Percentiles rank a stretch among this genome's conserved stretches.
These are phyloP conservation scores for Pseudopithomyces maydicus DNA, from an alignment of 2,329 filamentous ascomycete genomes.

Conservation along the genomic window DNA sequence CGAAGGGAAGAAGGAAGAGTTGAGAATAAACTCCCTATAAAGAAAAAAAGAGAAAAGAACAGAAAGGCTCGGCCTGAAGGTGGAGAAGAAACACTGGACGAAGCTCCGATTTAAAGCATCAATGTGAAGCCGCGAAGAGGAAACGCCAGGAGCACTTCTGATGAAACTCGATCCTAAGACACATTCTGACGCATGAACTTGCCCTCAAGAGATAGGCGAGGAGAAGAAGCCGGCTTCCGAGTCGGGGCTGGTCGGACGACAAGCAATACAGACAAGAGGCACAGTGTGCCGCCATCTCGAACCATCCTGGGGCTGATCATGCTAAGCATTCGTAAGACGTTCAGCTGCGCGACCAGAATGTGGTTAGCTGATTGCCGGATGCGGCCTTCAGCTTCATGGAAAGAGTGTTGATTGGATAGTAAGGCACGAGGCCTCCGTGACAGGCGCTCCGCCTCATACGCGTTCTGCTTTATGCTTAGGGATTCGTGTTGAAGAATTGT, in stretches of 20 bases:
- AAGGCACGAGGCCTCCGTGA: constrained; percentile 17
- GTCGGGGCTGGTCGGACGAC: constrained; percentile 16
- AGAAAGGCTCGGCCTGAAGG: constrained; percentile 37
- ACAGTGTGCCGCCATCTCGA: constrained; percentile 21
- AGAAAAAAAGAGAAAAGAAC: constrained; percentile 17
- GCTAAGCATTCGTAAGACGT: constrained; percentile 14
- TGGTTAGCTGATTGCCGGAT: constrained; percentile 19
- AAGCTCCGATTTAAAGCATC: constrained; percentile 33
- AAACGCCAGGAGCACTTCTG: constrained; percentile 15
- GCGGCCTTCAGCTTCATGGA: constrained; percentile 12
- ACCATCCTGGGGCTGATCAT: constrained; percentile 15
- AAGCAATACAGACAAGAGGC: constrained; percentile 22
- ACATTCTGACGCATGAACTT: constrained; percentile 29
- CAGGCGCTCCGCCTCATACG: constrained; percentile 34
- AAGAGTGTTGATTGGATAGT: constrained; percentile 26
- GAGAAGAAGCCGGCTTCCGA: constrained; percentile 20
- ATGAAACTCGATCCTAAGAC: constrained; percentile 27
- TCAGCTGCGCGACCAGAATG: constrained; percentile 12
- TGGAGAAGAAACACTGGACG: constrained; percentile 28
- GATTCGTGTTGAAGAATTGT: constrained; percentile 33
- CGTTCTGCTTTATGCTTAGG: constrained; percentile 32
- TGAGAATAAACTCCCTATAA: constrained; percentile 22
- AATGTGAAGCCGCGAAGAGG: constrained; percentile 16
- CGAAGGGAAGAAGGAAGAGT: constrained; percentile 17
- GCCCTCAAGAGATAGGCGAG: constrained; percentile 18